Percentiles rank a stretch among this genome's conserved stretches.
These are phyloP conservation scores for Ascochyta pisi DNA, from an alignment of 2,329 filamentous ascomycete species.

Conservation along the genomic window DNA sequence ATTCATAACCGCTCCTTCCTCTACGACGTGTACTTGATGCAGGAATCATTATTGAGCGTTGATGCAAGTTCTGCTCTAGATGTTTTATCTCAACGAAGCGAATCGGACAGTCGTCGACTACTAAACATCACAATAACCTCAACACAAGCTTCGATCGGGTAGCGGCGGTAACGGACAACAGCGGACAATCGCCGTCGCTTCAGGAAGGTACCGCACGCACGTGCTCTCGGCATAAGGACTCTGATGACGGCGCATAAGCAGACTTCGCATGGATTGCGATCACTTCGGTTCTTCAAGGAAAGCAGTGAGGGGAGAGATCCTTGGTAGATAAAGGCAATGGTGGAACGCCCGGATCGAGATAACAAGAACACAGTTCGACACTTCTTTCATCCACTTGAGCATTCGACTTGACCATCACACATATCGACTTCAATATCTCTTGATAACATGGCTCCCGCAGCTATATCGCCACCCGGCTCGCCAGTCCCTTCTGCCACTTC, in stretches of 20 bases:
- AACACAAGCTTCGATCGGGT: not conserved
- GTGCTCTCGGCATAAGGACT: conserved; percentile 39
- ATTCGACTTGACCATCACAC: not conserved
- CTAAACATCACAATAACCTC: not conserved
- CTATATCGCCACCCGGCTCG: conserved; percentile 54
- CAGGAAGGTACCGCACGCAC: conserved; percentile 24
- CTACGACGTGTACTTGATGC: not conserved
- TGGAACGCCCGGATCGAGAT: not conserved
- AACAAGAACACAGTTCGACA: conserved; percentile 1
- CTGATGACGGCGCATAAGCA: conserved; percentile 28
- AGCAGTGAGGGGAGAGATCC: conserved; percentile 7
- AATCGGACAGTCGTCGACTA: not conserved
- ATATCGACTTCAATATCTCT: not conserved
- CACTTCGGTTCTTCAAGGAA: conserved; percentile 34
- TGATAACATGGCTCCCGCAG: conserved; percentile 42
- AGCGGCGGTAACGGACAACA: conserved; percentile 29
- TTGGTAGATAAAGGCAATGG: conserved; percentile 24
- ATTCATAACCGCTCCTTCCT: not conserved
- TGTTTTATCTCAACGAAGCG: not conserved
- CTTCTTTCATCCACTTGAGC: not conserved
- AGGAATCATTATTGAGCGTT: not conserved
- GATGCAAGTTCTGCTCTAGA: no score
- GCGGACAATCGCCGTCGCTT: conserved; percentile 24
- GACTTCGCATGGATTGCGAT: conserved; percentile 20
- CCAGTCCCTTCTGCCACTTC: conserved; percentile 31